Conservation (phyloP, 106 monocot species). For the Dioscorea dumetorum region DNA sequence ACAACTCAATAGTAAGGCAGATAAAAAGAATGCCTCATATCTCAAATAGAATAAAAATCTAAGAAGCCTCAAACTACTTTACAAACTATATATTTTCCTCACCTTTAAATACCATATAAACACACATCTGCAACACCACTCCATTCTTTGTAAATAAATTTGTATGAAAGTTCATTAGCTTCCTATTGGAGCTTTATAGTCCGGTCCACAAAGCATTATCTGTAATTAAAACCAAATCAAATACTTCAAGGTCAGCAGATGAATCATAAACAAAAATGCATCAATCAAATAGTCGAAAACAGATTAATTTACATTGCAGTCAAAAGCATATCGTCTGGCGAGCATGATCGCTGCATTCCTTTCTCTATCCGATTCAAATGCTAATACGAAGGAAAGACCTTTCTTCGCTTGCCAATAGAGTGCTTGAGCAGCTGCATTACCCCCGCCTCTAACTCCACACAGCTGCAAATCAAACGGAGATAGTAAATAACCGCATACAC, state of each 20-base stretch:
- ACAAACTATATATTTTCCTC: neutral
- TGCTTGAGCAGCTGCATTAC: slow-evolving; percentile 7
- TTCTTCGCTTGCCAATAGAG: slow-evolving; percentile 7
- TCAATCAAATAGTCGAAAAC: neutral
- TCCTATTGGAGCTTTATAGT: neutral
- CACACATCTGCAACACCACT: neutral
- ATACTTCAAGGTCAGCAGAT: neutral
- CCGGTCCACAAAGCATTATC: slow-evolving; percentile 6
- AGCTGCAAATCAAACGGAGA: neutral
- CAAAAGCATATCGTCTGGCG: slow-evolving; percentile 7
- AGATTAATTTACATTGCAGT: slow-evolving; percentile 7
- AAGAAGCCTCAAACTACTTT: neutral
- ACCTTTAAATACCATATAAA: neutral
- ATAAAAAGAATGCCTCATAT: neutral
- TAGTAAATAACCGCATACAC: no score
- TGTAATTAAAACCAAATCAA: neutral
- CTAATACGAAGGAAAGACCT: slow-evolving; percentile 11
- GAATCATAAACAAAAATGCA: neutral
- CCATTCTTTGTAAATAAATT: neutral
- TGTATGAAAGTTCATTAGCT: neutral
- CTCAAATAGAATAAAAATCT: neutral
- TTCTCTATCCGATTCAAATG: slow-evolving; percentile 12
- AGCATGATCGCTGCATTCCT: slow-evolving; percentile 14
- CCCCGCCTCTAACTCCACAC: slow-evolving; percentile 9
- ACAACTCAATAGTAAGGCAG: neutral